phyloP scores from a whole-genome alignment of 176 grass and related monocot genomes.

The Pontederia paniculata region DNA sequence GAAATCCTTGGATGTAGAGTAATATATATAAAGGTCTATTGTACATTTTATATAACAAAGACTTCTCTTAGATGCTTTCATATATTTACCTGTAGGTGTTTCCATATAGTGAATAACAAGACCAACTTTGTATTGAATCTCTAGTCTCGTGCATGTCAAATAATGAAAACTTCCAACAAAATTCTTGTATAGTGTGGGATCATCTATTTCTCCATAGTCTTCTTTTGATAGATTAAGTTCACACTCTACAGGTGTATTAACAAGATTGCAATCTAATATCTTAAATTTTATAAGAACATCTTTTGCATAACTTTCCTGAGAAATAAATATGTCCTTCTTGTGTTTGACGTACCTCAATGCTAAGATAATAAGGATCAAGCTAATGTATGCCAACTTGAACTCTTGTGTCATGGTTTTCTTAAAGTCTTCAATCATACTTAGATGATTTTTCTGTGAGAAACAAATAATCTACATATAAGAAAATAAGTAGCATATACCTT shows the following conservation, averaged over 20 bases:
- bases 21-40: not conserved
- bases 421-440: not conserved
- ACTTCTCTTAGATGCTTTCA: not conserved
- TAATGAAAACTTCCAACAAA: not conserved
- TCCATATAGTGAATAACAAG: not conserved
- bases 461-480: not conserved
- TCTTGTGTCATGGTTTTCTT: not conserved
- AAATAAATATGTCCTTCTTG: not conserved
- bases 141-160: not conserved
- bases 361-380: not conserved
- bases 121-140: not conserved
- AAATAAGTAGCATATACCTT: not conserved
- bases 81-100: not conserved
- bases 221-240: too few species aligned
- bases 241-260: too few species aligned
- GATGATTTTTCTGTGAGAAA: not conserved
- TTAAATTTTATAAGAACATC: not conserved
- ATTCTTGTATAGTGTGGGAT: not conserved
- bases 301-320: not conserved
- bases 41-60: not conserved
- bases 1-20: not conserved
- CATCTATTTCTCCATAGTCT: too few species aligned
- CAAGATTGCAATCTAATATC: too few species aligned
- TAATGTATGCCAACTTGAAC: not conserved
- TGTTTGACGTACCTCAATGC: not conserved